A percentile compares a stretch with the other conserved stretches of the same genome.
Conservation (phyloP, 768 basidiomycete genomes). For the Xerocomellus chrysenteron region DNA sequence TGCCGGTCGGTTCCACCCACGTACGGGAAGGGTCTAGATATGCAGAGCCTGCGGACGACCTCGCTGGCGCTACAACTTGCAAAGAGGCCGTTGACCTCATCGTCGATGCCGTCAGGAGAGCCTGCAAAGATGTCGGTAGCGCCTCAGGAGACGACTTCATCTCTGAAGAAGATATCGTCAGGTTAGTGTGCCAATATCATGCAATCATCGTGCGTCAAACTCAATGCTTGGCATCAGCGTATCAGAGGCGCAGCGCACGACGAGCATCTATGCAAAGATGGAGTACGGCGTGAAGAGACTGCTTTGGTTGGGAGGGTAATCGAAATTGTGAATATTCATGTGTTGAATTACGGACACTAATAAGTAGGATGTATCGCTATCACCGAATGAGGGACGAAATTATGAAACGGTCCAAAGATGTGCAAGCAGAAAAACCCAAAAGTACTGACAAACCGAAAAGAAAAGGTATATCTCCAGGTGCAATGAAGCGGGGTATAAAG, state of each 20-base stretch:
- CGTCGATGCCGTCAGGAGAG: conserved; percentile 64
- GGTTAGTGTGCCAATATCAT: conserved; percentile 43
- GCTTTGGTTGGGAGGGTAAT: conserved; percentile 78
- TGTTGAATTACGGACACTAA: conserved; percentile 10
- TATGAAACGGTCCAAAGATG: conserved; percentile 6
- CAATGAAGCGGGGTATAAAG: conserved; percentile 16
- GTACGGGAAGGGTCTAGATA: conserved; percentile 44
- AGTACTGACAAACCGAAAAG: conserved; percentile 18
- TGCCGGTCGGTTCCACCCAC: conserved; percentile 66
- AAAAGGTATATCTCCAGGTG: conserved; percentile 25
- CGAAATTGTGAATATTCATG: neutral
- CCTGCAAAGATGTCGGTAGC: conserved; percentile 63
- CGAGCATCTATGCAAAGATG: conserved; percentile 86
- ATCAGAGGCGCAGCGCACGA: conserved; percentile 80
- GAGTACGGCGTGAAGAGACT: conserved; percentile 91
- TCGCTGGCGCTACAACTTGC: conserved; percentile 64
- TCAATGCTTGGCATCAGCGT: conserved; percentile 46
- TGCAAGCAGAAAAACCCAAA: neutral
- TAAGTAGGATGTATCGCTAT: conserved; percentile 18
- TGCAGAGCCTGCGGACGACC: conserved; percentile 60
- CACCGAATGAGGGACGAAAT: conserved; percentile 2
- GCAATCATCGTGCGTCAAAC: neutral
- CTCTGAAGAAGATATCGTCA: conserved; percentile 70
- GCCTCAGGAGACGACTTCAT: conserved; percentile 48
- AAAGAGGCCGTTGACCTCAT: conserved; percentile 75